Conservation (phyloP, 1,139 yeast genomes). For the Pichia sp. region DNA sequence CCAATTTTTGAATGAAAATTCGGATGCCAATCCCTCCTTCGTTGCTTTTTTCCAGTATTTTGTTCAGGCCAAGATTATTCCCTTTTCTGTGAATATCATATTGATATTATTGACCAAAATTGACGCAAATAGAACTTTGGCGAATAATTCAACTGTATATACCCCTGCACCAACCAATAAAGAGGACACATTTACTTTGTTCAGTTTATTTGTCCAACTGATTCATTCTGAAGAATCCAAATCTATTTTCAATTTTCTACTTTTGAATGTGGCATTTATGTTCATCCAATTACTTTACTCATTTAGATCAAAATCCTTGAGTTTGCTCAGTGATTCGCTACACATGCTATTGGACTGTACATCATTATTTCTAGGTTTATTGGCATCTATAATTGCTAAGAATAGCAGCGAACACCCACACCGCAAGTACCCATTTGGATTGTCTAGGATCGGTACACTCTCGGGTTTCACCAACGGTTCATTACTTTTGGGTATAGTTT, state of each 20-base stretch:
- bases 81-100: constrained; percentile 10
- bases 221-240: constrained; percentile 66
- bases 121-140: constrained; percentile 2
- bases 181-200: constrained; percentile 7
- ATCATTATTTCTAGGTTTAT: constrained; percentile 78
- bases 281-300: constrained; percentile 87
- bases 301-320: constrained; percentile 84
- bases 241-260: constrained; percentile 79
- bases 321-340: constrained; percentile 82
- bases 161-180: not conserved
- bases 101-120: constrained; percentile 2
- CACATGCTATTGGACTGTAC: constrained; percentile 96
- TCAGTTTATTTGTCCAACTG: constrained; percentile 30
- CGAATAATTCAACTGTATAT: not conserved
- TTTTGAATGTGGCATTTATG: constrained; percentile 89
- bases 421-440: constrained; percentile 77
- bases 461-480: constrained; percentile 97
- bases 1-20: constrained; percentile 12
- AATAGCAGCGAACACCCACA: constrained; percentile 34
- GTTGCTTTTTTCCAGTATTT: not conserved
- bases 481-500: constrained; percentile 75
- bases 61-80: constrained; percentile 8
- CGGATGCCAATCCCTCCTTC: constrained; percentile 4
- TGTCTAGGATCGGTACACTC: constrained; percentile 76
- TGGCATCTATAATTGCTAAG: constrained; percentile 64